phyloP scores from a whole-genome alignment of 2,329 filamentous ascomycete genomes.

The Aureobasidium mangrovei region DNA sequence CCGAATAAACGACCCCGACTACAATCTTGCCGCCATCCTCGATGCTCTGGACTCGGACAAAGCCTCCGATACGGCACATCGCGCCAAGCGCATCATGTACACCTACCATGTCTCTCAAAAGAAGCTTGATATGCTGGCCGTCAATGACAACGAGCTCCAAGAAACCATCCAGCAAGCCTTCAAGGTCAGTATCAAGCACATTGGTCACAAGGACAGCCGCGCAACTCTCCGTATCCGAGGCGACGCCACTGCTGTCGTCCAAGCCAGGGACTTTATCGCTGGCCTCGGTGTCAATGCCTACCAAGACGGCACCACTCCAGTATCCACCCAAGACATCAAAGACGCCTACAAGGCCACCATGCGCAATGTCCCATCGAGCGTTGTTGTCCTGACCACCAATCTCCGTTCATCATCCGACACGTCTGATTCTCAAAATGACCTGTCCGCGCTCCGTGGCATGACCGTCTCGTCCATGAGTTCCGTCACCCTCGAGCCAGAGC shows the following conservation, averaged over 20 bases:
- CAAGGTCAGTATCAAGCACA: neutral
- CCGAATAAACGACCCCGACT: too few species aligned
- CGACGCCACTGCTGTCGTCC: too few species aligned
- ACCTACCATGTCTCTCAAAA: too few species aligned
- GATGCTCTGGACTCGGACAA: too few species aligned
- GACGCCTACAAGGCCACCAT: neutral
- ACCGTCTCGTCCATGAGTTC: constrained; percentile 56
- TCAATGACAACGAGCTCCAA: too few species aligned
- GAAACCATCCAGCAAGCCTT: too few species aligned
- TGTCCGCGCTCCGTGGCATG: constrained; percentile 38
- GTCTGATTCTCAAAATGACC: neutral
- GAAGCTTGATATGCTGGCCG: too few species aligned
- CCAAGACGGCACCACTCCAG: neutral
- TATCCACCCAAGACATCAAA: neutral
- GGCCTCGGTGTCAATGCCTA: neutral
- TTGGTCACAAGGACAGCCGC: neutral
- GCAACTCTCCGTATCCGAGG: too few species aligned
- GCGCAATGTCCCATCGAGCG: constrained; percentile 1
- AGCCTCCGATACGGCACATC: too few species aligned
- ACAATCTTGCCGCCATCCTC: too few species aligned
- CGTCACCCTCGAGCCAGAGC: constrained; percentile 45
- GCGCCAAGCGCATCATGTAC: too few species aligned
- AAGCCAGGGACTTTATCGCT: neutral
- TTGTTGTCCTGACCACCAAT: constrained; percentile 1
- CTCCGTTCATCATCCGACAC: neutral